These are phyloP conservation scores for Hydrangea macrophylla DNA, from an alignment of 148 eudicot species.

Conservation along the genomic window DNA sequence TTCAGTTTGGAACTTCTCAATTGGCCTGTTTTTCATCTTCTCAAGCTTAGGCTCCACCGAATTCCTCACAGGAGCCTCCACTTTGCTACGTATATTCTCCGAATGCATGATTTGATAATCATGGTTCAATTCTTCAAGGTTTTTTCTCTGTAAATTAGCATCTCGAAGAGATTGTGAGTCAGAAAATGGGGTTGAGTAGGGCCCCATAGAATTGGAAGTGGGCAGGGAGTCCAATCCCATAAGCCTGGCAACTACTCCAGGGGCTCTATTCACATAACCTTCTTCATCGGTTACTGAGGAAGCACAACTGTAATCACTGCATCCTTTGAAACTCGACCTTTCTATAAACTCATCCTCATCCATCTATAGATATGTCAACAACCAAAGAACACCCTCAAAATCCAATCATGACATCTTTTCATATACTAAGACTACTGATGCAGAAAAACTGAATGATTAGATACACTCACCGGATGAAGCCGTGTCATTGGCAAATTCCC, in stretches of 20 bases:
- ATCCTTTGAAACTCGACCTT: conserved; percentile 53
- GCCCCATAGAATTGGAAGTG: conserved; percentile 44
- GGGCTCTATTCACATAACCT: conserved; percentile 53
- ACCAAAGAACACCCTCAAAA: neutral
- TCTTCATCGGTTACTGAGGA: conserved; percentile 91
- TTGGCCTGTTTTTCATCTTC: conserved; percentile 46
- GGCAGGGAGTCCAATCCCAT: conserved; percentile 95
- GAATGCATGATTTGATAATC: conserved; percentile 39
- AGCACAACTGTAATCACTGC: conserved; percentile 81
- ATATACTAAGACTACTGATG: neutral
- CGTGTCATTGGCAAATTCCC: conserved; percentile 59
- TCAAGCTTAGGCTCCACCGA: conserved; percentile 37
- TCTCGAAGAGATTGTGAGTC: conserved; percentile 61
- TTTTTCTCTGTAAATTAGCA: conserved; percentile 37
- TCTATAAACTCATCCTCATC: conserved; percentile 65
- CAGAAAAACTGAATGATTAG: conserved; percentile 3
- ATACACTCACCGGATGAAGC: conserved; percentile 46
- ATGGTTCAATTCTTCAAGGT: conserved; percentile 45
- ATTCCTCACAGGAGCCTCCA: conserved; percentile 34
- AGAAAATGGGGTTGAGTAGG: conserved; percentile 58
- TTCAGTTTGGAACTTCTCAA: conserved; percentile 87
- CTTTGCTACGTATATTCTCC: conserved; percentile 29
- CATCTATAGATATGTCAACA: conserved; percentile 33
- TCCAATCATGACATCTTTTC: neutral
- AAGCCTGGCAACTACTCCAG: conserved; percentile 88